Percentiles rank a stretch among this genome's conserved stretches.
These are phyloP conservation scores for Ophiognomonia clavigignenti-juglandacearum DNA, from an alignment of 2,329 filamentous ascomycete genomes.

Conservation along the genomic window DNA sequence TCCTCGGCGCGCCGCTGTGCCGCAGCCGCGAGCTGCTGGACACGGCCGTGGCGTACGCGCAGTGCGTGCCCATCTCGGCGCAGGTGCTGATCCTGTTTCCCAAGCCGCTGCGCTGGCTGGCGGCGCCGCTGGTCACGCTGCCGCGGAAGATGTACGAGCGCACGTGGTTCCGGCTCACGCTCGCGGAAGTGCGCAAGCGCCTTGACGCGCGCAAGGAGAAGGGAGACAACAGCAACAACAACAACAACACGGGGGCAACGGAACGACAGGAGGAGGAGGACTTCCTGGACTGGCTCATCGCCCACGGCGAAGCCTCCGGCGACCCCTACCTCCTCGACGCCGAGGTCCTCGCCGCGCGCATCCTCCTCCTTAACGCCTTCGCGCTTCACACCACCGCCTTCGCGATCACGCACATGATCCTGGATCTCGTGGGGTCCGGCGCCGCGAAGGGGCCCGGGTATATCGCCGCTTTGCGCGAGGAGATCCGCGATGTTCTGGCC, in stretches of 20 bases:
- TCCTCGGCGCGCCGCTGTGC: conserved; percentile 3
- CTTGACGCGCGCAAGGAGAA: background rate
- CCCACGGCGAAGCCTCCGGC: conserved; percentile 3
- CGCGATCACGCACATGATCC: conserved; percentile 11
- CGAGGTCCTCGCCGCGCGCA: conserved; percentile 8
- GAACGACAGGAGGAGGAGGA: conserved; percentile 1
- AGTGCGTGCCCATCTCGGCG: conserved; percentile 6
- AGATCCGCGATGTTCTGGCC: conserved; percentile 7
- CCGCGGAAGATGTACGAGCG: conserved; percentile 5
- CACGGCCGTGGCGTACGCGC: conserved; percentile 7
- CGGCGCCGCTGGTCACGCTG: conserved; percentile 8
- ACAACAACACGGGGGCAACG: conserved; percentile 1
- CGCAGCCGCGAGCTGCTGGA: conserved; percentile 3
- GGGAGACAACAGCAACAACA: background rate
- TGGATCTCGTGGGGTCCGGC: conserved; percentile 10
- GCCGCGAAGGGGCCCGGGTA: background rate
- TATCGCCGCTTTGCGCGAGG: conserved; percentile 6
- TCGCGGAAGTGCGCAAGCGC: conserved; percentile 3
- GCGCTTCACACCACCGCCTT: conserved; percentile 11
- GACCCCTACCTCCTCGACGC: conserved; percentile 10
- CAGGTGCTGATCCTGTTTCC: conserved; percentile 8
- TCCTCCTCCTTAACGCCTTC: conserved; percentile 12
- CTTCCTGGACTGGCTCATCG: conserved; percentile 10
- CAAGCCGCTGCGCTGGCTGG: conserved; percentile 1
- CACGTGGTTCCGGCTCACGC: conserved; percentile 8